Evolutionary conservation across 257 asterid genomes (phyloP), one percentile per base, ranked within the genome.

Genomic region (Solanum sparsipilum): DNA sequence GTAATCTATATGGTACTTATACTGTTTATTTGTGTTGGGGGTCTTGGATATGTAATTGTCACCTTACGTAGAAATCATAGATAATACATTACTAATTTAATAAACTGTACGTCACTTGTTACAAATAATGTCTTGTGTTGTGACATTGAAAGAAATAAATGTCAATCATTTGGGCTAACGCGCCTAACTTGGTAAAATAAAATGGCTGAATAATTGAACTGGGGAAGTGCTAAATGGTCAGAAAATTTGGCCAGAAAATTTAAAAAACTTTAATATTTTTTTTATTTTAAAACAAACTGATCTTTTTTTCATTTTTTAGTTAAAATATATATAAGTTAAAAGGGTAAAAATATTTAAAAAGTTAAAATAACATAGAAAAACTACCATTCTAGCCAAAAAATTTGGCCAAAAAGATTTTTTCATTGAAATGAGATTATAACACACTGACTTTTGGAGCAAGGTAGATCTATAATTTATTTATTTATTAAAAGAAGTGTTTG

Each of bases 101-200:
- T 75, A 3, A 74, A 23, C 1, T 3, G 52, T 20, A 56, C 4
- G 5, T 5, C 21, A 36, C 32, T 23, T 36, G 83, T 36, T 36
- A 36, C 5, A 38, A 36, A 75, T 75, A 75, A 75, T 5, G 5
- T 10, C 2, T 75, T 73, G 29, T 35, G 27, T 73, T 39, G 23
- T 15, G 48, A 41, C 52, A 56, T 52, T 56, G 63, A 1, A 56
- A 56, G 2, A 56, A 0, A 56, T 56, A 56, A 56, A 18, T 20
- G 65, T 18, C 10, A 56, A 56, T 18, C n/a, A 56, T 48, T 18
- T 56, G 63, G 4, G 63, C 63, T 18, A 18, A 56, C 3, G 0
- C 63, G 0, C 63, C n/a, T 0, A 52, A 52, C 63, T 18, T 7
- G 10, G 0, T 18, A 52, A 52, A 52, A 6, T 56, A 0, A 56